A percentile compares a stretch with the other conserved stretches of the same genome.
These are phyloP conservation scores for Pseudogymnoascus sp. DNA, from an alignment of 2,329 filamentous ascomycete genomes.

Conservation along the genomic window DNA sequence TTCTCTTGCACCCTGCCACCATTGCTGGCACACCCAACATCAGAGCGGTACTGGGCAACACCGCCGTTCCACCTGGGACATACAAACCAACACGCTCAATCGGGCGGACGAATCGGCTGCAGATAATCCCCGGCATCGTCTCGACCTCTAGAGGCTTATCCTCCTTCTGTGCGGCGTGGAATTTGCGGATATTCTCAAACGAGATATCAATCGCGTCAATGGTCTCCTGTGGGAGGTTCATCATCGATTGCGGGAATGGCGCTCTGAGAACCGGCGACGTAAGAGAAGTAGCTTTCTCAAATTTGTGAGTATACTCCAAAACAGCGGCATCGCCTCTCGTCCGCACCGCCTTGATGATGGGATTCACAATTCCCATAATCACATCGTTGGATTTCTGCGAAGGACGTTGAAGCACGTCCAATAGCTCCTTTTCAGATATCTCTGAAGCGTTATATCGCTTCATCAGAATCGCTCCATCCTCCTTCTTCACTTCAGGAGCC, in stretches of 20 bases:
- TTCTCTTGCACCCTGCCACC: slow-evolving; percentile 93
- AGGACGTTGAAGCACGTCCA: slow-evolving; percentile 73
- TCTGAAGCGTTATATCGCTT: slow-evolving; percentile 64
- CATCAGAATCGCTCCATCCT: slow-evolving; percentile 64
- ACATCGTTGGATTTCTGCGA: slow-evolving; percentile 92
- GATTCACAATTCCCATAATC: slow-evolving; percentile 83
- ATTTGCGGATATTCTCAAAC: slow-evolving; percentile 88
- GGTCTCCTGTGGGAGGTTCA: slow-evolving; percentile 78
- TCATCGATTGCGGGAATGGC: slow-evolving; percentile 77
- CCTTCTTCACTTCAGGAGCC: slow-evolving; percentile 42
- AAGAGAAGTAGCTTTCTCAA: slow-evolving; percentile 89
- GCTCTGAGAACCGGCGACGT: slow-evolving; percentile 84
- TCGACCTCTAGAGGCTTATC: slow-evolving; percentile 77
- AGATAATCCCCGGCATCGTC: slow-evolving; percentile 96
- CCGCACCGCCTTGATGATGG: slow-evolving; percentile 85
- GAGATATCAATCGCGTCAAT: slow-evolving; percentile 88
- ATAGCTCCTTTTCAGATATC: slow-evolving; percentile 57
- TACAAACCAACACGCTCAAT: slow-evolving; percentile 97
- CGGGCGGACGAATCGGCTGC: slow-evolving; percentile 83
- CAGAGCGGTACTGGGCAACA: slow-evolving; percentile 92
- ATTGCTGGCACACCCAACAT: slow-evolving; percentile 98
- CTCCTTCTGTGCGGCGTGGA: slow-evolving; percentile 87
- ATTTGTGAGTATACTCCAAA: slow-evolving; percentile 92
- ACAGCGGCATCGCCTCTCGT: slow-evolving; percentile 79
- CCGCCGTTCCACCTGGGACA: slow-evolving; percentile 90